Base-by-base conservation (phyloP, 768 basidiomycete species). In the Coprinopsis strossmayeri region DNA sequence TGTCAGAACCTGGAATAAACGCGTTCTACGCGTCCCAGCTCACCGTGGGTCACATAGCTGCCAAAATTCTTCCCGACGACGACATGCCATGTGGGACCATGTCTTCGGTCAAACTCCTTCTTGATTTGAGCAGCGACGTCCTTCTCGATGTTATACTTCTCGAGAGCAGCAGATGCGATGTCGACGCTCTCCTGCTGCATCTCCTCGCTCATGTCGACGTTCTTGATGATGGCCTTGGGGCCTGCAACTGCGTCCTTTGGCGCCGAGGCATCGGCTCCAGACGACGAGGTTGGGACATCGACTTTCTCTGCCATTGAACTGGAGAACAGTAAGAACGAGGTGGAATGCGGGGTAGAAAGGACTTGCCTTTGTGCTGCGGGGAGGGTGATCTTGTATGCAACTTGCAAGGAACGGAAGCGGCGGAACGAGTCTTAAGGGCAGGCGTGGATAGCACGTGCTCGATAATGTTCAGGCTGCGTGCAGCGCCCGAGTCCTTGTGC, bases 61-160 rank as follows among this genome's bases (percentile, higher is more conserved):
- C 94, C 94, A 80, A 95, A 97, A 73, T 97, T 96, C 77, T 95
- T 97, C 52, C 95, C 95, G 44, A 95, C 95, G 56, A 98, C 93
- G 65, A 93, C 92, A 65, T 98, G 95, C 95, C 95, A 98, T 58
- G 94, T 96, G 49, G 90, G 82, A 21, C 91, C 91, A 58, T 91
- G 84, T 67, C 86, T 74, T 69, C 82, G 77, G 76, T 98, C 95
- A 64, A 94, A 92, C 72, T 96, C 92, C 69, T 93, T 93, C 80
- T 98, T 98, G 80, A 97, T 89, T 67, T 89, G 84, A 34, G 94
- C 92, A 13, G 95, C 95, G 63, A 97, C 92, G 67, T 98, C 95
- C 70, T 96, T 97, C 76, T 98, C 95, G 72, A 96, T 87, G 67
- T 79, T 84, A 72, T 83, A 91, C 66, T 91, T 88, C 59, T 93